phyloP scores from a whole-genome alignment of 176 grass and related monocot genomes.

The Eragrostis nindensis region DNA sequence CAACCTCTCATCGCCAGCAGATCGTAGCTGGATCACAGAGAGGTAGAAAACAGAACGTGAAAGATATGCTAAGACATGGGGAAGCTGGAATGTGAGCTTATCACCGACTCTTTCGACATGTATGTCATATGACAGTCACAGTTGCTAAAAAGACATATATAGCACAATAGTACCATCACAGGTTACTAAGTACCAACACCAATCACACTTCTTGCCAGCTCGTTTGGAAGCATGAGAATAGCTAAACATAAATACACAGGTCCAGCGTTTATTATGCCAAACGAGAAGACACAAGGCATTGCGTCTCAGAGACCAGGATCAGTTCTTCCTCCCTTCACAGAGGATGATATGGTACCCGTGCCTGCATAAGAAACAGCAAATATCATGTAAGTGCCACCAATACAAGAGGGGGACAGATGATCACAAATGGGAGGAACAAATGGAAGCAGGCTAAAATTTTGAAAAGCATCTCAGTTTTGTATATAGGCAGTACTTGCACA shows the following conservation, averaged over 20 bases:
- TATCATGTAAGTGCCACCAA: not conserved
- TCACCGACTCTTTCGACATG: not conserved
- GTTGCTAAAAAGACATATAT: not conserved
- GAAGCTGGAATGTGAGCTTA: not conserved
- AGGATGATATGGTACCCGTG: slow-evolving; percentile 93
- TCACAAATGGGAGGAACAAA: not conserved
- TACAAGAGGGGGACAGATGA: not conserved
- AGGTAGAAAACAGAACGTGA: too few relatives aligned
- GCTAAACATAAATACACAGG: slow-evolving; percentile 8
- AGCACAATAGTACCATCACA: not conserved
- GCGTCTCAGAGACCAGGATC: slow-evolving; percentile 10
- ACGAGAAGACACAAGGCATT: slow-evolving; percentile 1
- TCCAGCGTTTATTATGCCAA: slow-evolving; percentile 34
- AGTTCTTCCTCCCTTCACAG: slow-evolving; percentile 89
- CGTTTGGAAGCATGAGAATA: not conserved
- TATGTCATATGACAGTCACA: not conserved
- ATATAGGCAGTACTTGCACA: not conserved
- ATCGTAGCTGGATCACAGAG: too few relatives aligned
- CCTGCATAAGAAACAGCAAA: slow-evolving; percentile 32
- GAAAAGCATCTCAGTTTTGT: not conserved
- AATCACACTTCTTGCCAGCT: not conserved
- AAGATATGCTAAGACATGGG: too few relatives aligned
- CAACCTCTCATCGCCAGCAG: too few relatives aligned
- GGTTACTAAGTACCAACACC: slow-evolving; percentile 43
- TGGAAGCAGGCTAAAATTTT: not conserved